These are phyloP conservation scores for Wickerhamomyces subpelliculosus DNA, from an alignment of 805 yeast species.

Conservation along the genomic window DNA sequence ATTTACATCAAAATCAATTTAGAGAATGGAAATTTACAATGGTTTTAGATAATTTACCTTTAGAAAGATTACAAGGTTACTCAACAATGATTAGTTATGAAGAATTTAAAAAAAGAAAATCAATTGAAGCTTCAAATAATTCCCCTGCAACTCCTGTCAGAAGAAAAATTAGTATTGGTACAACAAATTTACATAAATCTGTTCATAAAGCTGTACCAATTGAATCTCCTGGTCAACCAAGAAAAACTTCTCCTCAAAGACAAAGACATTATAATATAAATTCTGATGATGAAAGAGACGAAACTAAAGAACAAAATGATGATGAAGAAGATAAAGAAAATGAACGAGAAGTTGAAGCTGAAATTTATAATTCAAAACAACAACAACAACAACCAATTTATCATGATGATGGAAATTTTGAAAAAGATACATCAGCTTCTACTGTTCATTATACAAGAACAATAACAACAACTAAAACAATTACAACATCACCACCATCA, in stretches of 20 bases:
- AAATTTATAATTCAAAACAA: conserved; percentile 2
- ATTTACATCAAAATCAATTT: conserved; percentile 91
- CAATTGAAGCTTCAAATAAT: conserved; percentile 13
- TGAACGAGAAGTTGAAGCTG: conserved; percentile 3
- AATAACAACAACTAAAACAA: conserved; percentile 22
- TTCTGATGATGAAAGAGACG: conserved; percentile 17
- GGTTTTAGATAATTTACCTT: conserved; percentile 66
- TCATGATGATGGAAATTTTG: not conserved
- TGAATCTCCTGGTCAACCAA: conserved; percentile 95
- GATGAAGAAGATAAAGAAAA: conserved; percentile 7
- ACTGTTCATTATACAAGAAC: conserved; percentile 21
- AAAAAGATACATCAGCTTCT: conserved; percentile 2
- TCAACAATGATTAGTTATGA: conserved; percentile 57
- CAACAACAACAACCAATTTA: not conserved
- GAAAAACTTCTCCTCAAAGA: conserved; percentile 46
- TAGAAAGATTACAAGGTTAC: conserved; percentile 60
- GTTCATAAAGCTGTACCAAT: conserved; percentile 77
- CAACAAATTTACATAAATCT: conserved; percentile 58
- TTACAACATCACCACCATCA: conserved; percentile 24
- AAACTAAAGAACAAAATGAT: conserved; percentile 17
- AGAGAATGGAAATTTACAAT: conserved; percentile 94
- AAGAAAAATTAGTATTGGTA: conserved; percentile 57
- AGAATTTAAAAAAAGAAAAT: conserved; percentile 49
- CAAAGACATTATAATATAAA: conserved; percentile 14
- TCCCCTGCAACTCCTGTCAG: conserved; percentile 72